phyloP scores from a whole-genome alignment of 2,329 filamentous ascomycete genomes.

The Fusarium denticulatum region DNA sequence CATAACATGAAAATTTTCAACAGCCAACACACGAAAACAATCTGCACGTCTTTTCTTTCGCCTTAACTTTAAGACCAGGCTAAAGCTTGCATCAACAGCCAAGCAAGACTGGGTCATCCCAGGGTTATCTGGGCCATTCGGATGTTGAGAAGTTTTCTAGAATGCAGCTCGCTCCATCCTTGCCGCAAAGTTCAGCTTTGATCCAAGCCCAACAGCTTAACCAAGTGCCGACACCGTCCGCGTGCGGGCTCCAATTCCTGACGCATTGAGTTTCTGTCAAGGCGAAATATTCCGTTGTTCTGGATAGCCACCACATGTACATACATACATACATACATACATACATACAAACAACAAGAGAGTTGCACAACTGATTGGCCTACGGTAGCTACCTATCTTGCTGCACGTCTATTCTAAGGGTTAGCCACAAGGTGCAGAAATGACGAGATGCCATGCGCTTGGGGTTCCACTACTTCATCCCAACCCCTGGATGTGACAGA shows the following conservation, averaged over 20 bases:
- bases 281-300: not conserved
- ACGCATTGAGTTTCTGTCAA: not conserved
- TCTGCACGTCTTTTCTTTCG: slow-evolving; percentile 32
- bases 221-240: slow-evolving; percentile 17
- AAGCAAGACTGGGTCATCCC: slow-evolving; percentile 25
- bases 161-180: slow-evolving; percentile 23
- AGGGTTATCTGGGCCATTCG: slow-evolving; percentile 14
- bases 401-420: slow-evolving; percentile 14
- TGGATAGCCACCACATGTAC: not conserved
- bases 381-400: slow-evolving; percentile 4
- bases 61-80: slow-evolving; percentile 11
- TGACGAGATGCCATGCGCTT: slow-evolving; percentile 41
- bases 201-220: slow-evolving; percentile 10
- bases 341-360: not conserved
- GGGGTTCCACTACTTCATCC: slow-evolving; percentile 37
- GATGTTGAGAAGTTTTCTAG: slow-evolving; percentile 21
- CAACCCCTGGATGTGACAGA: slow-evolving; percentile 23
- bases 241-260: not conserved
- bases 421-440: slow-evolving; percentile 27
- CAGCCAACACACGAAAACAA: slow-evolving; percentile 13
- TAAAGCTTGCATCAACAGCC: slow-evolving; percentile 26
- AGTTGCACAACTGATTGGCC: slow-evolving; percentile 7
- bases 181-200: slow-evolving; percentile 32
- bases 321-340: not conserved
- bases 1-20: slow-evolving; percentile 31